A percentile compares a stretch with the other conserved stretches of the same genome.
These are phyloP conservation scores for Leccinum pallidistipes DNA, from an alignment of 1,284 basidiomycete species.

Conservation along the genomic window DNA sequence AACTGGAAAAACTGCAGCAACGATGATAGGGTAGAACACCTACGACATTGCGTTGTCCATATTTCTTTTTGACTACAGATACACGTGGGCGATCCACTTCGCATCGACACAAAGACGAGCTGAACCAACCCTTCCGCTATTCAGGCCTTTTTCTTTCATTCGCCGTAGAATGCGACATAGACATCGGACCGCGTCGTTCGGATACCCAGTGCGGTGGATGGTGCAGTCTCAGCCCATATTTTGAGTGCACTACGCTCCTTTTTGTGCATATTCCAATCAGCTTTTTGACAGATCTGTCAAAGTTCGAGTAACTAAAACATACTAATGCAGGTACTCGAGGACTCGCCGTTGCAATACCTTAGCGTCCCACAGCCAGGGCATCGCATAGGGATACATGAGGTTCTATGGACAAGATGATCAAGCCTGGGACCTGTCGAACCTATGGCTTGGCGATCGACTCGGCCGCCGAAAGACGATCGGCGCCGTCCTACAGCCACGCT, in stretches of 20 bases:
- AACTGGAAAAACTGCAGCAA: not conserved
- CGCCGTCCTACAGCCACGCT: no score
- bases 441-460: no score
- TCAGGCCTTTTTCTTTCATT: slow-evolving; percentile 53
- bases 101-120: slow-evolving; percentile 1
- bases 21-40: slow-evolving; percentile 27
- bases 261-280: slow-evolving; percentile 79
- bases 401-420: no score
- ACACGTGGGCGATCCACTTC: not conserved
- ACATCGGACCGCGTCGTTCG: slow-evolving; percentile 73
- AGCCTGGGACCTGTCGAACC: no score
- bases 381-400: slow-evolving; percentile 44
- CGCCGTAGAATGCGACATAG: slow-evolving; percentile 76
- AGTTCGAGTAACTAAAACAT: not conserved
- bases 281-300: slow-evolving; percentile 68
- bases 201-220: slow-evolving; percentile 51
- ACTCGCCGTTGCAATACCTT: slow-evolving; percentile 73
- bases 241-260: slow-evolving; percentile 72
- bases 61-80: slow-evolving; percentile 59
- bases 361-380: slow-evolving; percentile 71
- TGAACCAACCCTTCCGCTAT: slow-evolving; percentile 59
- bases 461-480: no score
- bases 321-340: not conserved
- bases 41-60: slow-evolving; percentile 75
- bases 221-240: slow-evolving; percentile 52